Evolutionary conservation across 1,139 yeast species (phyloP), one percentile per base, ranked within the genome.

Genomic region (Magnusiomyces suaveolens): DNA sequence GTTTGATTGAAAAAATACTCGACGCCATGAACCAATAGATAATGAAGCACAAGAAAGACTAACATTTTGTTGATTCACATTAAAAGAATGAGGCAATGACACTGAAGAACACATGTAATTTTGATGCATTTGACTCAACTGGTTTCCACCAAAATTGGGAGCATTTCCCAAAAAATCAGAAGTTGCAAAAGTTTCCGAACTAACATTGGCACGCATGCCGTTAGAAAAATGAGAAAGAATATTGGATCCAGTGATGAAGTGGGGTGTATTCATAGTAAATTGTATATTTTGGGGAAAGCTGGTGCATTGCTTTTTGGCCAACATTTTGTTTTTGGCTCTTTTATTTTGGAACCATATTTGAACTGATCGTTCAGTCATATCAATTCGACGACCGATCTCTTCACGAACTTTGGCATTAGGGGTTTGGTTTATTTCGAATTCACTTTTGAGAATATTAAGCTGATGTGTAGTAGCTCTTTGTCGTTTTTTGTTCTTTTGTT

Each of bases 261-360:
- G n/a, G 23, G 47, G 29, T 25, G 24, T 23, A 4, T 33, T 33
- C 47, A 44, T 44, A 16, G 47, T n/a, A 47, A 47, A 47, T 18
- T 33, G 41, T 18, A 23, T 20, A 21, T 33, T 47, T 47, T 33
- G 41, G 18, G 24, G 38, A 32, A 32, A 26, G 21, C 20, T 18
- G 39, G 10, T 26, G n/a, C 23, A 12, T 8, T 46, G 33, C 18
- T 46, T 33, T 47, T 32, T 47, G 25, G 57, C 58, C 44, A 53
- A 55, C 64, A 79, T 82, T 64, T 90, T 77, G 51, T 81, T 76
- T 66, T 88, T 88, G 23, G 96, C 96, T 58, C 97, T 72, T 29
- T 94, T 75, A 66, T 90, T 90, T 68, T 90, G 97, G 66, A 90
- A 90, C 97, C 97, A 90, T 51, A 90, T 89, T 56, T 96, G 78